Evolutionary conservation across 2,329 filamentous ascomycete species (phyloP).

Genomic region (Aspergillus sergii): DNA sequence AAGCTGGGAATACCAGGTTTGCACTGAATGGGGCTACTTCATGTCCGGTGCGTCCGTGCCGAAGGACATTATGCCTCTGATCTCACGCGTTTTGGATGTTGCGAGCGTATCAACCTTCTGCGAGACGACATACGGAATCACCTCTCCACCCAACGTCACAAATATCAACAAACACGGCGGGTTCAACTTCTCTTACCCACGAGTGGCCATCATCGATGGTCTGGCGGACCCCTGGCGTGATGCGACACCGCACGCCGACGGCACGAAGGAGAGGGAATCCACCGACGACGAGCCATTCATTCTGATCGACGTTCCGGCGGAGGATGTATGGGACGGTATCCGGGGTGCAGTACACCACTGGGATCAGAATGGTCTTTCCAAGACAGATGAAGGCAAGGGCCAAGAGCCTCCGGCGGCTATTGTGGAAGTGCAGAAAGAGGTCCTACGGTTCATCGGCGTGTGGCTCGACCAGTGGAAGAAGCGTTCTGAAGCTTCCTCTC

Average conservation of each 20-base stretch:
- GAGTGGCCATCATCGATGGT: constrained; percentile 77
- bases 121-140: constrained; percentile 70
- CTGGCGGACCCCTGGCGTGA: constrained; percentile 79
- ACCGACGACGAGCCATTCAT: constrained; percentile 70
- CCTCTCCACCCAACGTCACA: constrained; percentile 61
- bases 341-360: constrained; percentile 77
- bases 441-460: constrained; percentile 63
- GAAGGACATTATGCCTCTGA: constrained; percentile 62
- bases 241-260: constrained; percentile 70
- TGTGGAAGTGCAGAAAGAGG: constrained; percentile 58
- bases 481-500: not conserved
- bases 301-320: constrained; percentile 55
- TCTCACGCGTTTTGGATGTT: constrained; percentile 71
- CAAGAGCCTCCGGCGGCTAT: constrained; percentile 59
- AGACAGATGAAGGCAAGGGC: constrained; percentile 40
- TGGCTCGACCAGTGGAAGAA: constrained; percentile 66
- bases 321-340: constrained; percentile 26
- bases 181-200: constrained; percentile 70
- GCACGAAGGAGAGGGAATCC: constrained; percentile 58
- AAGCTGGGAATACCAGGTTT: constrained; percentile 62
- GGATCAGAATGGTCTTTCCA: constrained; percentile 26
- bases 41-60: constrained; percentile 73
- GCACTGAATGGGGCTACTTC: constrained; percentile 73
- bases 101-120: constrained; percentile 67
- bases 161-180: constrained; percentile 77